Conservation (phyloP, 2,329 filamentous ascomycete genomes). For the Microascus cirrosus region DNA sequence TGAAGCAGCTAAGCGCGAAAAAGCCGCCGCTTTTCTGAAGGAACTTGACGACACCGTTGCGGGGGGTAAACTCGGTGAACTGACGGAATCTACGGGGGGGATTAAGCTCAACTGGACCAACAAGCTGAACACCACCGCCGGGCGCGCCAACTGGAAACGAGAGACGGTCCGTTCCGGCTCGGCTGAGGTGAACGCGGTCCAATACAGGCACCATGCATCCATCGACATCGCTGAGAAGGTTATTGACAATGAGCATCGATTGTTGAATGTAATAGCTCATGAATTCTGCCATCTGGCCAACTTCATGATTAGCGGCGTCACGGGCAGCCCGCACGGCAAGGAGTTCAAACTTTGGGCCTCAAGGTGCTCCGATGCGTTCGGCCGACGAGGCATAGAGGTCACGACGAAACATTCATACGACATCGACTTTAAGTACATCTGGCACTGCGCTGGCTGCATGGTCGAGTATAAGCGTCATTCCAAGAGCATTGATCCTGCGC, state of each 20-base stretch:
- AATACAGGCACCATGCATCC: constrained; percentile 50
- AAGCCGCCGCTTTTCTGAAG: constrained; percentile 52
- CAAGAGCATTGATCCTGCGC: constrained; percentile 64
- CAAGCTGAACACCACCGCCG: constrained; percentile 70
- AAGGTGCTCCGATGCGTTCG: constrained; percentile 45
- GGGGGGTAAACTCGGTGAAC: constrained; percentile 40
- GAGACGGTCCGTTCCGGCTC: constrained; percentile 33
- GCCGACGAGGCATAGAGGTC: constrained; percentile 55
- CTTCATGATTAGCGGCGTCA: constrained; percentile 73
- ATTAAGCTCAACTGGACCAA: constrained; percentile 64
- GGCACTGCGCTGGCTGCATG: constrained; percentile 62
- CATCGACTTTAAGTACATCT: constrained; percentile 88
- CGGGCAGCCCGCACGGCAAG: constrained; percentile 67
- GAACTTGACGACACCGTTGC: constrained; percentile 61
- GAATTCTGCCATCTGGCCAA: constrained; percentile 93
- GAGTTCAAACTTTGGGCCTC: constrained; percentile 71
- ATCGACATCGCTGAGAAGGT: constrained; percentile 89
- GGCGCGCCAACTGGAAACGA: constrained; percentile 61
- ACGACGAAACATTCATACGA: constrained; percentile 85
- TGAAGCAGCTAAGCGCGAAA: constrained; percentile 44
- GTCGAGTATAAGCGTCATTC: constrained; percentile 74
- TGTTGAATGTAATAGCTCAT: constrained; percentile 88
- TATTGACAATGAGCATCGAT: constrained; percentile 63
- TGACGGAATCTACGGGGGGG: constrained; percentile 56
- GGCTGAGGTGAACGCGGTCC: constrained; percentile 3